phyloP scores from a whole-genome alignment of 208 protist genomes.

The Crithidia bombi region DNA sequence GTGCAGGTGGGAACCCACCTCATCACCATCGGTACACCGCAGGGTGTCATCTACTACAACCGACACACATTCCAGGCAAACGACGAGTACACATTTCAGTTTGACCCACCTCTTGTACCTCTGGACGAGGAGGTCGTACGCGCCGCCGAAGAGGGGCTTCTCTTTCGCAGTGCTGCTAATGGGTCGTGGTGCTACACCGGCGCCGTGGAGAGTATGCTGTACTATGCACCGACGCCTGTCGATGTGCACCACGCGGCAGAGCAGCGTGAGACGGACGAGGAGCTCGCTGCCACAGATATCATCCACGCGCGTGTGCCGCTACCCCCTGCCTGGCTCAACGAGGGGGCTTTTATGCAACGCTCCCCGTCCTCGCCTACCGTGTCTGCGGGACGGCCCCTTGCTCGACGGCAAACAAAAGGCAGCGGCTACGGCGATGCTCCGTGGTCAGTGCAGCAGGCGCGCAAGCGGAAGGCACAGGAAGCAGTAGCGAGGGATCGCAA shows the following conservation, averaged over 20 bases:
- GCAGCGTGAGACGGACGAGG: slow-evolving; percentile 13
- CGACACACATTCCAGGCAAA: slow-evolving; percentile 19
- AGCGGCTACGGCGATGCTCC: slow-evolving; percentile 71
- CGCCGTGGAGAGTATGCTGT: slow-evolving; percentile 5
- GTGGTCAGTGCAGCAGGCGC: slow-evolving; percentile 70
- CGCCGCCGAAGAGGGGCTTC: background rate
- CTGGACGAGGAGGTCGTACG: background rate
- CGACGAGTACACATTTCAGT: slow-evolving; percentile 5
- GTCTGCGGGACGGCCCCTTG: no score
- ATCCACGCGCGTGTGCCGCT: slow-evolving; percentile 70
- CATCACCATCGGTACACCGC: slow-evolving; percentile 41
- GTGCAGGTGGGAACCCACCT: slow-evolving; percentile 35
- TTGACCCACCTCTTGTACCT: background rate
- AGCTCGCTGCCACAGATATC: slow-evolving; percentile 33
- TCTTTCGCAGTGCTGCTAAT: slow-evolving; percentile 19
- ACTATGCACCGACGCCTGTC: slow-evolving; percentile 21
- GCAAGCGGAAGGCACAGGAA: slow-evolving; percentile 14
- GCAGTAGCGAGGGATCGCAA: slow-evolving; percentile 40
- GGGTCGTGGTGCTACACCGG: slow-evolving; percentile 35
- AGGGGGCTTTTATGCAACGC: background rate
- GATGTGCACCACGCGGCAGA: slow-evolving; percentile 23
- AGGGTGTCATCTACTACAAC: slow-evolving; percentile 37
- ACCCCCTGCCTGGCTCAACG: slow-evolving; percentile 40
- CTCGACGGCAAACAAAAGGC: slow-evolving; percentile 40
- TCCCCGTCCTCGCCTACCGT: background rate